phyloP scores from a whole-genome alignment of 2,329 filamentous ascomycete species.

The Pleurostoma richardsiae region DNA sequence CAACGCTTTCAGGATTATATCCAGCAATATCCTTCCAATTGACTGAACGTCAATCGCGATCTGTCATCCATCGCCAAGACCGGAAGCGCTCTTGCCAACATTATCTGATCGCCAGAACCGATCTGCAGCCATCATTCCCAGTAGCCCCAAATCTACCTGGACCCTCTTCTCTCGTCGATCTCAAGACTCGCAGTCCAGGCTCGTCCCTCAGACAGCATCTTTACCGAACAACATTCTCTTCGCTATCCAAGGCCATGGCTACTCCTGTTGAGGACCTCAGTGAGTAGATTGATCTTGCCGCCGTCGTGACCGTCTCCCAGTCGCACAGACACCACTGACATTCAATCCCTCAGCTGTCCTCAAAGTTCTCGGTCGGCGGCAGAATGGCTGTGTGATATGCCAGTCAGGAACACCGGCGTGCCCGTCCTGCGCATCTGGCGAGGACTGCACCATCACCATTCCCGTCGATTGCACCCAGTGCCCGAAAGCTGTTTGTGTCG shows the following conservation, averaged over 20 bases:
- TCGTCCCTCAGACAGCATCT: background rate
- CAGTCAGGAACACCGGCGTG: conserved; percentile 35
- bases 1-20: too few relatives aligned
- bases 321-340: too few relatives aligned
- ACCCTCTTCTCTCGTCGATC: background rate
- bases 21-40: too few relatives aligned
- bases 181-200: background rate
- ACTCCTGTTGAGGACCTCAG: too few relatives aligned
- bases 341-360: conserved; percentile 11
- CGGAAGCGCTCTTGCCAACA: background rate
- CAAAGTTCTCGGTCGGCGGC: conserved; percentile 29
- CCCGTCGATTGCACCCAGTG: conserved; percentile 42
- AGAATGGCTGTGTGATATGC: conserved; percentile 40
- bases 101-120: background rate
- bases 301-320: too few relatives aligned
- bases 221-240: too few relatives aligned
- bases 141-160: background rate
- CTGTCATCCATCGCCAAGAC: too few relatives aligned
- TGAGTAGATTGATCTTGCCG: too few relatives aligned
- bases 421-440: conserved; percentile 34
- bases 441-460: conserved; percentile 40
- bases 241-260: too few relatives aligned
- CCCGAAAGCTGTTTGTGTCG: conserved; percentile 39
- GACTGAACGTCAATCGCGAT: too few relatives aligned
- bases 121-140: background rate